Percentiles rank a stretch among this genome's conserved stretches.
Conservation (phyloP, 2,329 filamentous ascomycete species). For the Onygenales sp. region DNA sequence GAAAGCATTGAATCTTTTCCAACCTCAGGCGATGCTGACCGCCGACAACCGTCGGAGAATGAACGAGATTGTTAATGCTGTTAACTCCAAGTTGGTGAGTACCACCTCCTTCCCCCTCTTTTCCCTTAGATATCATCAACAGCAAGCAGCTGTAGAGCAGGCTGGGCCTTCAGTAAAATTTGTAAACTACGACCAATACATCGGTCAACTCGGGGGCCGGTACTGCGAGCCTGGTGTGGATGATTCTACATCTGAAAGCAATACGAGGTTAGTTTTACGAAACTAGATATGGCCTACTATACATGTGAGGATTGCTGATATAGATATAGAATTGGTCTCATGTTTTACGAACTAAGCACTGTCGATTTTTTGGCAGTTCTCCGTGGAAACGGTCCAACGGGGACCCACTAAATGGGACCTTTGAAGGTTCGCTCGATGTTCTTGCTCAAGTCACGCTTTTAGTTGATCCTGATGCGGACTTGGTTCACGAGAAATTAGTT, state of each 20-base stretch:
- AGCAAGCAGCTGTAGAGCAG: not conserved
- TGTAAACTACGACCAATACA: not conserved
- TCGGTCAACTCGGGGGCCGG: not conserved
- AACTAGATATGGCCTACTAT: not conserved
- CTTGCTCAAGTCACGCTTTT: not conserved
- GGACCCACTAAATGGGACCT: not conserved
- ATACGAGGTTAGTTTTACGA: not conserved
- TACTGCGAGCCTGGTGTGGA: slow-evolving; percentile 1
- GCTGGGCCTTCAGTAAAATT: not conserved
- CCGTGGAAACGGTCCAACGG: slow-evolving; percentile 4
- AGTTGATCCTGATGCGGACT: not conserved
- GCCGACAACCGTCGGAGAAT: not conserved
- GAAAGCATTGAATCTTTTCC: not conserved
- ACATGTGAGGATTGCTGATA: not conserved
- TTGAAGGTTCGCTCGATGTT: not conserved
- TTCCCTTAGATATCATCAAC: not conserved
- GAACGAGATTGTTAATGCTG: not conserved
- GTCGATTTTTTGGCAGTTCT: slow-evolving; percentile 2
- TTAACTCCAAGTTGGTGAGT: not conserved
- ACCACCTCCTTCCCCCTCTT: not conserved
- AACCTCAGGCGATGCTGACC: not conserved
- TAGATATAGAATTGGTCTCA: not conserved
- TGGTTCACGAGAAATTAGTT: not conserved
- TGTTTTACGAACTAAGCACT: slow-evolving; percentile 10
- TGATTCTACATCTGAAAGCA: not conserved